A percentile compares a stretch with the other conserved stretches of the same genome.
These are phyloP conservation scores for Ustilago xerochloae DNA, from an alignment of 1,284 basidiomycete genomes.

Conservation along the genomic window DNA sequence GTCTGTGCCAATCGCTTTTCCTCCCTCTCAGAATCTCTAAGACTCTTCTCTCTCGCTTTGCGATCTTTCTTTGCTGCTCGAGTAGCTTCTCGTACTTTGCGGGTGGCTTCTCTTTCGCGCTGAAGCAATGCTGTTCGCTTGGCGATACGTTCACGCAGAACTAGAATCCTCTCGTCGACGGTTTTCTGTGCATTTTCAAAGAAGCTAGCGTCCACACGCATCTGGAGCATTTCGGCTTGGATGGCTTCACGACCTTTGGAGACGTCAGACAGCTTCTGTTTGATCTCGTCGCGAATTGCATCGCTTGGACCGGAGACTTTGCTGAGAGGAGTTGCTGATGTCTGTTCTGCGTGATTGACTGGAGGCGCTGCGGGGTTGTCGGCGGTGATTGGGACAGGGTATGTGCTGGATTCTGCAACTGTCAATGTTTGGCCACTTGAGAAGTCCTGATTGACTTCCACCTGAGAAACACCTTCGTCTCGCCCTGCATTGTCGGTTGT, in stretches of 20 bases:
- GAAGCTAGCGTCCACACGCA: slow-evolving; percentile 48
- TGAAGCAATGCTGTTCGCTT: slow-evolving; percentile 26
- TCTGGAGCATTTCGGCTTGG: slow-evolving; percentile 47
- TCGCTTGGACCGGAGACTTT: slow-evolving; percentile 25
- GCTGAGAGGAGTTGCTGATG: not conserved
- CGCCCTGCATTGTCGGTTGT: slow-evolving; percentile 15
- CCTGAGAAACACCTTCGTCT: slow-evolving; percentile 9
- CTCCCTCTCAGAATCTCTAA: slow-evolving; percentile 33
- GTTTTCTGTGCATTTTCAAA: slow-evolving; percentile 49
- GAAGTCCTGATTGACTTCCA: not conserved
- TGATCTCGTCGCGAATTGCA: slow-evolving; percentile 37
- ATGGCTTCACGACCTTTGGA: slow-evolving; percentile 33
- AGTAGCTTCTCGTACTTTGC: slow-evolving; percentile 33
- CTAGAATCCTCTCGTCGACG: slow-evolving; percentile 41
- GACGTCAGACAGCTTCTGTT: slow-evolving; percentile 41
- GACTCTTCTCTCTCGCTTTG: slow-evolving; percentile 30
- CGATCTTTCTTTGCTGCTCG: slow-evolving; percentile 40
- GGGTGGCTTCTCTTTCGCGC: slow-evolving; percentile 39
- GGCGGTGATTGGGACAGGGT: no score
- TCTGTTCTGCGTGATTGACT: no score
- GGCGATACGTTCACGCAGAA: slow-evolving; percentile 44
- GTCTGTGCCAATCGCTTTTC: slow-evolving; percentile 31
- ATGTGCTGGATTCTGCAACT: not conserved
- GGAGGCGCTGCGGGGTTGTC: not conserved
- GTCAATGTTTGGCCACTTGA: no score